Base-by-base conservation (phyloP, 805 yeast genomes). In the Yarrowia osloensis region DNA sequence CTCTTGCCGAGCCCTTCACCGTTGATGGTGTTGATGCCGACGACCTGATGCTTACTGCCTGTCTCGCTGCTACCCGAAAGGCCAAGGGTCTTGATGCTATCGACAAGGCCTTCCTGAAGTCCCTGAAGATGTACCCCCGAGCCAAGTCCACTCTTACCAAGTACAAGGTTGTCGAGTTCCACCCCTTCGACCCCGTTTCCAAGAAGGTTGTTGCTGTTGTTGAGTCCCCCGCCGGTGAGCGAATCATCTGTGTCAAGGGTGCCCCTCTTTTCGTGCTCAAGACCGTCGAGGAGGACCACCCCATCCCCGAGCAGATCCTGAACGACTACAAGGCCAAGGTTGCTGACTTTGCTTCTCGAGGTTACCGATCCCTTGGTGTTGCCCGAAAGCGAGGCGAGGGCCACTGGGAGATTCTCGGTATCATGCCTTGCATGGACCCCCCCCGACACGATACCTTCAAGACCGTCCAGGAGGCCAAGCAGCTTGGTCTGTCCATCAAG, bases 401-500 rank as follows among this genome's bases (percentile, higher is more conserved):
- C 76, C 96, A 90, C 87, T 92, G 97, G 97, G 97, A 92, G 84
- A 91, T 92, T 75, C 84, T 92, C 78, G 97, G 97, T 80, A 93
- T 92, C 80, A 91, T 92, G 97, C 97, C 97, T 81, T 91, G 97
- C 84, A 89, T 90, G 93, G 97, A 92, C 83, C 97, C 97, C 77
- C 97, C 97, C 83, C 90, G 97, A 87, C 96, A 92, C 83, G 97
- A 92, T 82, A 92, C 97, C 84, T 97, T 96, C 76, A 87, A 87
- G 77, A 92, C 97, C 79, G 95, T 92, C 79, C 80, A 84, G 81
- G 97, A 92, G 83, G 97, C 97, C 75, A 88, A 89, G 84, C 77
- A 82, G 74, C 86, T 92, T 77, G 97, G 97, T 87, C 86, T 92
- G 78, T 88, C 95, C 83, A 95, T 92, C 75, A 92, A 92, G 89